Conservation (phyloP, 768 basidiomycete genomes). For the Cystofilobasidium bisporidii region DNA sequence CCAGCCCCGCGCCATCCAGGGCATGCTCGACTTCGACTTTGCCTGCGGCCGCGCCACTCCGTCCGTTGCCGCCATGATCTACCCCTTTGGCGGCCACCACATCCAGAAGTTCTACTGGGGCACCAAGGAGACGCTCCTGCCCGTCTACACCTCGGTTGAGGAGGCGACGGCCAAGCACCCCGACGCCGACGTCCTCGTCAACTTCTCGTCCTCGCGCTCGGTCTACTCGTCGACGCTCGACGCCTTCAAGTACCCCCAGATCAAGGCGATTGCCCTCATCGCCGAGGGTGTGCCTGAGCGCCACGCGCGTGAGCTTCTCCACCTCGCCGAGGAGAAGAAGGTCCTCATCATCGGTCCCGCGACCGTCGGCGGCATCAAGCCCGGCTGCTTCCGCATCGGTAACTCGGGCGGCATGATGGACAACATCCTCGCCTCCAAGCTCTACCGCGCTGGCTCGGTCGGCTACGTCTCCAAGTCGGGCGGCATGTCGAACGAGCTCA, state of each 20-base stretch:
- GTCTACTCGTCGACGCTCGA: constrained; percentile 94
- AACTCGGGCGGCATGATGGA: constrained; percentile 78
- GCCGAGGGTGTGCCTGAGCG: constrained; percentile 98
- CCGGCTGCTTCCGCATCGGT: constrained; percentile 98
- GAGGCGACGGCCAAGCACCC: constrained; percentile 91
- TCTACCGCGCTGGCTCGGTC: constrained; percentile 93
- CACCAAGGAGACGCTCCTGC: constrained; percentile 94
- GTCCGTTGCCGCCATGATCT: constrained; percentile 97
- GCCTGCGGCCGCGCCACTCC: constrained; percentile 86
- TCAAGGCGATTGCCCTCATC: constrained; percentile 76
- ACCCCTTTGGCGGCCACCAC: constrained; percentile 99
- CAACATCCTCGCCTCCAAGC: constrained; percentile 97
- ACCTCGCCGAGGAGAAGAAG: constrained; percentile 70
- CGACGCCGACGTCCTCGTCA: constrained; percentile 94
- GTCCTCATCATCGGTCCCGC: constrained; percentile 94
- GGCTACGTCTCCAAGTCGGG: constrained; percentile 99
- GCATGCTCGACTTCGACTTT: constrained; percentile 97
- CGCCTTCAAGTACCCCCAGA: constrained; percentile 61
- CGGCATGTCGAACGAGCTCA: constrained; percentile 99
- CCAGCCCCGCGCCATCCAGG: constrained; percentile 98
- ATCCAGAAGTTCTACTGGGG: constrained; percentile 99
- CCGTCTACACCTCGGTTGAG: constrained; percentile 84
- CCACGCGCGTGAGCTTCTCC: constrained; percentile 90
- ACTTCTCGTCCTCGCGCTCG: constrained; percentile 89
- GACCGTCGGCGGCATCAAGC: constrained; percentile 98